These are phyloP conservation scores for Letharia columbiana DNA, from an alignment of 495 filamentous ascomycete genomes.

Conservation along the genomic window DNA sequence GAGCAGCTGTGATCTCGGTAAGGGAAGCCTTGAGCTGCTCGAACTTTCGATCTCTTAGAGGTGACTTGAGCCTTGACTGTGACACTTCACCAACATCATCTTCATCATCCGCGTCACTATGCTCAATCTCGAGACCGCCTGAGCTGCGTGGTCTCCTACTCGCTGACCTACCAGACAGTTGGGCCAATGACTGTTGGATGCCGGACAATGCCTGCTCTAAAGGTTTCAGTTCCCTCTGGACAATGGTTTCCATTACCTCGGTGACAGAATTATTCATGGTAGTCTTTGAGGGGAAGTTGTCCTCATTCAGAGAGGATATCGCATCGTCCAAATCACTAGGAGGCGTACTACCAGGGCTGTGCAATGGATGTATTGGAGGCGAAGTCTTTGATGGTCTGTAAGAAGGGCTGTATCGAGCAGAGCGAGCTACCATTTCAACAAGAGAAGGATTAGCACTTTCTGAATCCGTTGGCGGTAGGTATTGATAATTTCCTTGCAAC, in stretches of 20 bases:
- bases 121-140: slow-evolving; percentile 52
- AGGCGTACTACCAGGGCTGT: slow-evolving; percentile 53
- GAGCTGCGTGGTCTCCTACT: slow-evolving; percentile 42
- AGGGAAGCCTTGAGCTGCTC: slow-evolving; percentile 76
- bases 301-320: slow-evolving; percentile 72
- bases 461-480: slow-evolving; percentile 27
- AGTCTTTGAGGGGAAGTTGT: slow-evolving; percentile 64
- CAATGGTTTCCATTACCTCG: slow-evolving; percentile 67
- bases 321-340: slow-evolving; percentile 88
- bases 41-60: slow-evolving; percentile 62
- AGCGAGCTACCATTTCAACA: slow-evolving; percentile 19
- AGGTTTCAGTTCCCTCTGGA: slow-evolving; percentile 67
- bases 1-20: slow-evolving; percentile 65
- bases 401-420: slow-evolving; percentile 24
- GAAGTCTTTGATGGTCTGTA: slow-evolving; percentile 32
- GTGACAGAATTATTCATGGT: slow-evolving; percentile 90
- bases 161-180: slow-evolving; percentile 36
- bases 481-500: slow-evolving; percentile 41
- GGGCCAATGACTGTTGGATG: slow-evolving; percentile 61
- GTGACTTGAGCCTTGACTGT: slow-evolving; percentile 31
- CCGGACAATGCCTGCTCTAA: slow-evolving; percentile 65
- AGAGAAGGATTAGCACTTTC: slow-evolving; percentile 24
- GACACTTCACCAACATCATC: slow-evolving; percentile 57
- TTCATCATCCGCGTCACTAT: slow-evolving; percentile 93
- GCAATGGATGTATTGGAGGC: slow-evolving; percentile 56